Evolutionary conservation across 2,329 filamentous ascomycete species (phyloP).

Genomic region (Dactylellina leptospora): DNA sequence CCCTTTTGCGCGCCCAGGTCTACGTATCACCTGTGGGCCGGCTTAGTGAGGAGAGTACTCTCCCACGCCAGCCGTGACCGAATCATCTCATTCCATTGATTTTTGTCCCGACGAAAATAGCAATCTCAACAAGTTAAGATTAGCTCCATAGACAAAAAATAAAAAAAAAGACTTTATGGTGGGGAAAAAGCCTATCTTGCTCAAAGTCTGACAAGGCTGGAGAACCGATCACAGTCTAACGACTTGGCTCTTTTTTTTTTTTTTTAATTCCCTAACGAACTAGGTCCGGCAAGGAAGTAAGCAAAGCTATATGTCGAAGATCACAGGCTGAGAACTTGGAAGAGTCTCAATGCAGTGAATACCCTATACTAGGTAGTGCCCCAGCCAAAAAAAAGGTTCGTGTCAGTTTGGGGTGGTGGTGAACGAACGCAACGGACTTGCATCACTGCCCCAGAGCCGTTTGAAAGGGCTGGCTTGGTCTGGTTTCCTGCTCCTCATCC

Average conservation of each 20-base stretch:
- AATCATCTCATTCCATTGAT: constrained; percentile 25
- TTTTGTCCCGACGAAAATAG: constrained; percentile 48
- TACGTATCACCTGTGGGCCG: constrained; percentile 49
- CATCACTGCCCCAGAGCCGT: constrained; percentile 40
- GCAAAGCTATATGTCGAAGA: constrained; percentile 40
- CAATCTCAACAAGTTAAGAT: constrained; percentile 35
- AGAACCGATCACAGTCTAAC: constrained; percentile 35
- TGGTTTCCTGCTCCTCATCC: not conserved
- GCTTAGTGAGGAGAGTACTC: not conserved
- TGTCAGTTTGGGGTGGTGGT: constrained; percentile 21
- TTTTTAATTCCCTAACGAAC: too few species aligned
- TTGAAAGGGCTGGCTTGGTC: not conserved
- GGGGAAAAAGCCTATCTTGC: constrained; percentile 31
- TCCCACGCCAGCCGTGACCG: constrained; percentile 14
- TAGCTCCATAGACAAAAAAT: constrained; percentile 7
- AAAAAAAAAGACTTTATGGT: too few species aligned
- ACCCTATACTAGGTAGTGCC: too few species aligned
- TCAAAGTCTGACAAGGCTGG: constrained; percentile 46
- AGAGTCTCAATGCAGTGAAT: constrained; percentile 30
- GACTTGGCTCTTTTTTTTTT: constrained; percentile 36
- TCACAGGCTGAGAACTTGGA: constrained; percentile 40
- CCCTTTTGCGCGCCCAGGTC: constrained; percentile 27
- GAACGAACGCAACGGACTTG: constrained; percentile 41
- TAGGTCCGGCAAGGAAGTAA: constrained; percentile 51
- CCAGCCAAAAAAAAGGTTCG: too few species aligned